Conservation (phyloP, 331 rosid species). For the Pyracantha coccinea region DNA sequence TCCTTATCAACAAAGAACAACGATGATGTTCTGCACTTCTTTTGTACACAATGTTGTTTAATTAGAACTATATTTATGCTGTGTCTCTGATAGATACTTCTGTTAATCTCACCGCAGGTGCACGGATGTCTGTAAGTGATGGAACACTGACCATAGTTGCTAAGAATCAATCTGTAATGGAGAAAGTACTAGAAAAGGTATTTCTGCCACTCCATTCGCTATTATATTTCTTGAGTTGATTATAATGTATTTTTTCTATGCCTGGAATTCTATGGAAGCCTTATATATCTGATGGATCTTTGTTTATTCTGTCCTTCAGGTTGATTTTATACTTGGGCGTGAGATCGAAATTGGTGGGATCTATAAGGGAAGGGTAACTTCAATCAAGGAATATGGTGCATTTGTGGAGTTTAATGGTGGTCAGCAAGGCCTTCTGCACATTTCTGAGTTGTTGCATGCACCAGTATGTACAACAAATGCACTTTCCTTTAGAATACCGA, state of each 20-base stretch:
- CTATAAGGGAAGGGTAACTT: slow-evolving; percentile 63
- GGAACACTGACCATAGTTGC: slow-evolving; percentile 81
- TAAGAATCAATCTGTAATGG: slow-evolving; percentile 77
- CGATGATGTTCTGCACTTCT: background rate
- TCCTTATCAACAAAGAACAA: background rate
- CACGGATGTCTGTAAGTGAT: slow-evolving; percentile 78
- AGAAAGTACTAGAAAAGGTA: slow-evolving; percentile 77
- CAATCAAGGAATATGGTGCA: slow-evolving; percentile 88
- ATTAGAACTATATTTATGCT: background rate
- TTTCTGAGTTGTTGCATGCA: slow-evolving; percentile 86
- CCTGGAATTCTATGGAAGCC: background rate
- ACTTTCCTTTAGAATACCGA: background rate
- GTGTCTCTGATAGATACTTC: background rate
- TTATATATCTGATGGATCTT: background rate
- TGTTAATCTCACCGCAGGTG: slow-evolving; percentile 41
- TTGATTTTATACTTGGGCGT: slow-evolving; percentile 83
- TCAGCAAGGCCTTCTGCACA: slow-evolving; percentile 93
- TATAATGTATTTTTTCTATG: background rate
- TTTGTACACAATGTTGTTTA: background rate
- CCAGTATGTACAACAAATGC: slow-evolving; percentile 46
- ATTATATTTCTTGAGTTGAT: background rate
- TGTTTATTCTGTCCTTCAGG: slow-evolving; percentile 26
- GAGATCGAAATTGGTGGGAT: slow-evolving; percentile 87
- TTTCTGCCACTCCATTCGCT: slow-evolving; percentile 5
- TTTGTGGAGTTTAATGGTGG: slow-evolving; percentile 98